Percentiles rank a stretch among this genome's conserved stretches.
Evolutionary conservation across 116 monocot genomes (phyloP).

Genomic region (Cymodocea nodosa): DNA sequence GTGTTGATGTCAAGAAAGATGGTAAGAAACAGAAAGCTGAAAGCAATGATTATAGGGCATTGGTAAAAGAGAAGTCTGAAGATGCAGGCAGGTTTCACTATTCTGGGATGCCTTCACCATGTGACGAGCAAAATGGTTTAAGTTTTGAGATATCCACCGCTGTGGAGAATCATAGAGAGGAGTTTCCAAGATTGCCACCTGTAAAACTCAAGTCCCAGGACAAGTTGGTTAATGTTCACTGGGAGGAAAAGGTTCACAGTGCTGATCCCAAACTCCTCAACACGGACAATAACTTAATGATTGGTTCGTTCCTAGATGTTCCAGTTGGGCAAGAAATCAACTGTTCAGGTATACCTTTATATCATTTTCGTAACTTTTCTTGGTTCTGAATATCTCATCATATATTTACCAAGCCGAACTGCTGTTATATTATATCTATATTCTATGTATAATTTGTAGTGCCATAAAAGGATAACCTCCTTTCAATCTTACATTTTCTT

Average conservation of each 20-base stretch:
- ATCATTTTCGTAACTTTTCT: not conserved
- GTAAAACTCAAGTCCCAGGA: constrained; percentile 82
- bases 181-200: constrained; percentile 57
- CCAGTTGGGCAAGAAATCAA: constrained; percentile 75
- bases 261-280: constrained; percentile 32
- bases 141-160: constrained; percentile 6
- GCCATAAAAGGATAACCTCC: too few species aligned
- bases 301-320: constrained; percentile 83
- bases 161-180: constrained; percentile 9
- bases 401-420: not conserved
- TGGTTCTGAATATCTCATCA: not conserved
- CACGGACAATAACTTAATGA: constrained; percentile 49
- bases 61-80: constrained; percentile 28
- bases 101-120: constrained; percentile 12
- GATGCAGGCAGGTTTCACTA: constrained; percentile 11
- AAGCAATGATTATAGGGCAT: constrained; percentile 14
- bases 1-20: constrained; percentile 28
- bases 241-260: constrained; percentile 58
- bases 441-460: too few species aligned
- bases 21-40: constrained; percentile 30
- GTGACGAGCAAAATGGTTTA: constrained; percentile 10
- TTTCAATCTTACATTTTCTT: too few species aligned
- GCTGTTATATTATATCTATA: too few species aligned
- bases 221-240: constrained; percentile 44
- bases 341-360: constrained; percentile 40